These are phyloP conservation scores for Trypanosoma rangeli DNA, from an alignment of 208 protist species.

Conservation along the genomic window DNA sequence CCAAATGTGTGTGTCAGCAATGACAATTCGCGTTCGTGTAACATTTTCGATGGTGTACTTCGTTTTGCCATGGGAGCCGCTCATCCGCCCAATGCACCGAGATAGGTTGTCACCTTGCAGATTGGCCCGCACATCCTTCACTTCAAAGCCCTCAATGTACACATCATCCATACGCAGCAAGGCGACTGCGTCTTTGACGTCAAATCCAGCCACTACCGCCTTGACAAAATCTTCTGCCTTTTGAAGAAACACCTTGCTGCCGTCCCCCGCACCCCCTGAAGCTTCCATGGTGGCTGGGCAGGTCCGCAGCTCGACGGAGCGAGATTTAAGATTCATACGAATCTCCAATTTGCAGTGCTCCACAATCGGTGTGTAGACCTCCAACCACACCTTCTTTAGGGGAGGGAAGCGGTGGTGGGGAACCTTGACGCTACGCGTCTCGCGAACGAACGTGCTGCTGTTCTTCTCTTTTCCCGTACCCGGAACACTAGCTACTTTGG, in stretches of 20 bases:
- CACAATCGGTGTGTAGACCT: constrained; percentile 99
- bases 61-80: constrained; percentile 98
- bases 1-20: constrained; percentile 98
- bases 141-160: constrained; percentile 99
- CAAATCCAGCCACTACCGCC: constrained; percentile 97
- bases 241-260: constrained; percentile 89
- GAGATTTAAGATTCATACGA: constrained; percentile 97
- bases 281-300: constrained; percentile 80
- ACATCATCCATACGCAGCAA: constrained; percentile 99
- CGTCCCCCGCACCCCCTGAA: constrained; percentile 24
- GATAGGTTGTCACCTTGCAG: constrained; percentile 92
- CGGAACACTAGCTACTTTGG: constrained; percentile 6
- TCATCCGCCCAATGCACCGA: constrained; percentile 99
- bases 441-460: constrained; percentile 44
- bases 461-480: neutral
- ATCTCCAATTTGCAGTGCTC: constrained; percentile 99
- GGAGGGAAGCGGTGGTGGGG: constrained; percentile 97
- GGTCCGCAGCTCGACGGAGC: constrained; percentile 95
- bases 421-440: constrained; percentile 89
- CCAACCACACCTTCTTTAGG: constrained; percentile 98
- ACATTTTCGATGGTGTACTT: constrained; percentile 99
- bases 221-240: constrained; percentile 98
- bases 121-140: constrained; percentile 96
- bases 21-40: constrained; percentile 98
- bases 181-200: constrained; percentile 98